A percentile compares a stretch with the other conserved stretches of the same genome.
phyloP scores from a whole-genome alignment of 345 rosid species.

The Fremontodendron californicum region DNA sequence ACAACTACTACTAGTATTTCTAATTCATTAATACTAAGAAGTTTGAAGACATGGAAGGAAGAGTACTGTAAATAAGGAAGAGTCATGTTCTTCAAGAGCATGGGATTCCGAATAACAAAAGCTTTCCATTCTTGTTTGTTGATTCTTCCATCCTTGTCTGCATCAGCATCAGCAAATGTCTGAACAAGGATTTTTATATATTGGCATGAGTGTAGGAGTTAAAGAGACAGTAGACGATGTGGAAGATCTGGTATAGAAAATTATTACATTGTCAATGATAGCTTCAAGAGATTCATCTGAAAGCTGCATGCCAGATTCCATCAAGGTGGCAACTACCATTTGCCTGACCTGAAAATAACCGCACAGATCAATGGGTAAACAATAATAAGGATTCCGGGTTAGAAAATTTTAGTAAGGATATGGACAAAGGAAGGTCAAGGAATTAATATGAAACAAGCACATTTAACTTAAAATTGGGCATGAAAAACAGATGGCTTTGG shows the following conservation, averaged over 20 bases:
- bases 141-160: conserved; percentile 51
- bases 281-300: conserved; percentile 23
- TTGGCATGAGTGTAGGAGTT: background rate
- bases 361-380: background rate
- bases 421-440: background rate
- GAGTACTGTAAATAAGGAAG: conserved; percentile 48
- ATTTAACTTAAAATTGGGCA: background rate
- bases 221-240: background rate
- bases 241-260: background rate
- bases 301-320: conserved; percentile 26
- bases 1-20: background rate
- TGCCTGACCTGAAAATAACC: conserved; percentile 30
- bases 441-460: background rate
- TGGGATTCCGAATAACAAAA: conserved; percentile 43
- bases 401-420: background rate
- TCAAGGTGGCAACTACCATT: conserved; percentile 32
- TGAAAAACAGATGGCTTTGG: background rate
- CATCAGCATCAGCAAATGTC: conserved; percentile 58
- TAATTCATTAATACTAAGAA: background rate
- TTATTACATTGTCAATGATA: conserved; percentile 27
- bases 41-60: background rate
- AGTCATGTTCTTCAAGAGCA: conserved; percentile 57
- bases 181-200: conserved; percentile 1
- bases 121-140: conserved; percentile 50
- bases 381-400: background rate